phyloP scores from a whole-genome alignment of 805 yeast species.

The Candida chauliodis region DNA sequence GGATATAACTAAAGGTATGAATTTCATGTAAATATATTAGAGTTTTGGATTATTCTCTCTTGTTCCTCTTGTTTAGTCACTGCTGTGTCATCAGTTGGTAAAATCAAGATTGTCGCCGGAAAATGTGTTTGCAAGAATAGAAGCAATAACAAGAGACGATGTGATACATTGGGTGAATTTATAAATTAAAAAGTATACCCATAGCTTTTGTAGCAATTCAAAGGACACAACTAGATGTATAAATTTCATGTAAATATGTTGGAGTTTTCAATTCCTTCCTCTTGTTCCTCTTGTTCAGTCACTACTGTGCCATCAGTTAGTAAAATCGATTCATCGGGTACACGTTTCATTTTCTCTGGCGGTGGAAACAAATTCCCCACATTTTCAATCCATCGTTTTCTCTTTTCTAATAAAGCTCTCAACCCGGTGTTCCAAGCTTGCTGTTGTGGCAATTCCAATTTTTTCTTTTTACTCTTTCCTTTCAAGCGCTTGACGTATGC shows the following conservation, averaged over 20 bases:
- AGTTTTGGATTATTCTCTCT: slow-evolving; percentile 24
- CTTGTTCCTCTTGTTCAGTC: slow-evolving; percentile 24
- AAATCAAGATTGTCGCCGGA: slow-evolving; percentile 68
- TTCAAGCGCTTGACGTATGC: slow-evolving; percentile 81
- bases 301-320: slow-evolving; percentile 31
- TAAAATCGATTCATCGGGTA: slow-evolving; percentile 65
- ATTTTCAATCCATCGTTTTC: slow-evolving; percentile 81
- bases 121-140: slow-evolving; percentile 72
- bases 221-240: slow-evolving; percentile 47
- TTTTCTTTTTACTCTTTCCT: slow-evolving; percentile 62
- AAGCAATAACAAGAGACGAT: slow-evolving; percentile 72
- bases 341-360: slow-evolving; percentile 66
- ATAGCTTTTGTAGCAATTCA: slow-evolving; percentile 92
- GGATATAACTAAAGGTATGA: slow-evolving; percentile 45
- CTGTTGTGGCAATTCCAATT: slow-evolving; percentile 43
- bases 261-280: slow-evolving; percentile 24
- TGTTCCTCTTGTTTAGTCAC: slow-evolving; percentile 29
- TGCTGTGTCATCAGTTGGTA: slow-evolving; percentile 35
- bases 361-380: slow-evolving; percentile 82
- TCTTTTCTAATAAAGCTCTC: slow-evolving; percentile 76
- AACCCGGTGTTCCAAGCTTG: slow-evolving; percentile 76
- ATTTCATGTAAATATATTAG: slow-evolving; percentile 10
- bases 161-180: slow-evolving; percentile 86
- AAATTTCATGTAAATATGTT: slow-evolving; percentile 14
- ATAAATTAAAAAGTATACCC: slow-evolving; percentile 71